Base-by-base conservation (phyloP, 169 alveolate species). In the Ichthyophthirius multifiliis region DNA sequence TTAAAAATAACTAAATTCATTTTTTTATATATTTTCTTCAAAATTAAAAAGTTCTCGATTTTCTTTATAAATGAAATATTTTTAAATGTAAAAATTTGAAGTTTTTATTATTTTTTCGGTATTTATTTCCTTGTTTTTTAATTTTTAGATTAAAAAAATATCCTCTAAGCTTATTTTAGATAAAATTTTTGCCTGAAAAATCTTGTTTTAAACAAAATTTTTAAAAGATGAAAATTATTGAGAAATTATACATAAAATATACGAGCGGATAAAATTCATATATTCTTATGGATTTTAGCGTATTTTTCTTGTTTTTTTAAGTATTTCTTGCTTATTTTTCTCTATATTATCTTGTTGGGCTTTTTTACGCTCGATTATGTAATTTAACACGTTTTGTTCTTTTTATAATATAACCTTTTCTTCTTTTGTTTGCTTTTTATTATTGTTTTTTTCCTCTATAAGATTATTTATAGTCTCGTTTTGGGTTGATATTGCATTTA, bases 201-300 rank as follows among this genome's bases (percentile, higher is more conserved):
- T 16, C 41, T 27, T 55, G 23, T 55, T 55, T 39, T 23, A 55
- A 23, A 27, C 31, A 39, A 20, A 39, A 55, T 27, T 55, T 0
- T 20, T 27, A 10, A 55, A 10, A 55, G 71, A 27, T 27, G 71
- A 55, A 55, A 55, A 39, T 55, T 15, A 39, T n/a, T n/a, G 31
- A 5, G 71, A 16, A 20, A 55, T 27, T 20, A 27, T 39, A 18
- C 71, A 55, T 55, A 55, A 55, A 15, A 55, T 39, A 55, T 27
- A 55, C 5, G 43, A 55, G 3, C 31, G 23, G 3, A 55, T 55
- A 55, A 55, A 55, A n/a, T 55, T 55, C 16, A 34, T 55, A 27
- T 55, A 55, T 23, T 55, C 71, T 55, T 55, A 34, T 20, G 71
- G 71, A 55, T 55, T 55, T 27, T 55, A 55, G 34, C 71, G 71